Base-by-base conservation (phyloP, 2,329 filamentous ascomycete genomes). In the Penicillium sp. region DNA sequence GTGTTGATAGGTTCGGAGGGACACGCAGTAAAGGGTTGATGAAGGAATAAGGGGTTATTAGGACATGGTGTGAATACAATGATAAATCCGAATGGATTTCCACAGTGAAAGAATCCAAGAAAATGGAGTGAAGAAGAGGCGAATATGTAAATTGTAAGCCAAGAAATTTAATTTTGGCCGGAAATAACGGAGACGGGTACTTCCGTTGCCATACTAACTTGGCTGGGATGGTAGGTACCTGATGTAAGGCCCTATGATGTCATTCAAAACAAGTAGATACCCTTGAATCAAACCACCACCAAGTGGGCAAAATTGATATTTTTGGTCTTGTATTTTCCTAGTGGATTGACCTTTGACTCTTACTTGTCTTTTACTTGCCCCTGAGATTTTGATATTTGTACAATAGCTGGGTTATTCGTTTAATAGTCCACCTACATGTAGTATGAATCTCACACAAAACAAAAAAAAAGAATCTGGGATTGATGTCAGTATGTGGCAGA, bases 161-260 rank as follows among this genome's bases (percentile, higher is more conserved):
- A 13, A 22, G 29, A 40, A 56, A 48, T 38, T 53, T 56, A 56
- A 48, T 38, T 53, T 56, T 57, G 56, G 42, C 61, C 63, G 62
- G 63, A 63, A 63, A 64, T 61, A 54, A 66, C 60, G 58, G 60
- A 7, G 34, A 18, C 24, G 38, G 56, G 59, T 65, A 65, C 59
- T 53, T 65, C 57, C 37, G 44, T 46, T 11, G 32, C 22, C 56
- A 60, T 56, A 63, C 59, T 60, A 60, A 52, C 22, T 56, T 57
- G 34, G 49, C 51, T 32, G 57, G 22, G 42, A 11, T 14, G 2
- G 5, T 13, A 61, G 29, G 62, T 66, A 61, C 66, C 66, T 66
- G 64, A 64, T 62, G 63, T 66, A 66, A 67, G 47, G 37, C 35
- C 20, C 24, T 20, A 45, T 69, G 66, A 69, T 69, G 66, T 69